Percentiles rank a stretch among this genome's conserved stretches.
Conservation (phyloP, 108 stramenopile species). For the Skeletonema marinoi region DNA sequence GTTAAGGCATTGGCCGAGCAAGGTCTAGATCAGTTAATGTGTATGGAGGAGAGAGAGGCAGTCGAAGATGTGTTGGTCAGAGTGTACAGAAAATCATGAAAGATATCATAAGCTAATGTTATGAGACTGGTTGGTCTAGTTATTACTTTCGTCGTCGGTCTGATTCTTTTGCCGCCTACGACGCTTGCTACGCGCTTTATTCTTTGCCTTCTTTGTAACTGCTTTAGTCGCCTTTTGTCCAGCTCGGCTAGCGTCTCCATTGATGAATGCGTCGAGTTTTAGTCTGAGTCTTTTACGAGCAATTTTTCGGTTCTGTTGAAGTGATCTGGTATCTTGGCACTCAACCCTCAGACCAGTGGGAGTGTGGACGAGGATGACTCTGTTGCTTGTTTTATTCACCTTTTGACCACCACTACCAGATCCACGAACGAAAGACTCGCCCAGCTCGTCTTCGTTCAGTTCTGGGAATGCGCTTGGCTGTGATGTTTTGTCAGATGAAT, state of each 20-base stretch:
- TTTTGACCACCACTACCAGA: slow-evolving; percentile 87
- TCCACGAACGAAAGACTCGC: slow-evolving; percentile 90
- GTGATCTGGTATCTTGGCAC: slow-evolving; percentile 88
- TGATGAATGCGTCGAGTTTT: slow-evolving; percentile 82
- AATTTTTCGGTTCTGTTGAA: slow-evolving; percentile 90
- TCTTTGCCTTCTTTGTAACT: slow-evolving; percentile 67
- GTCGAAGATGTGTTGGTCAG: slow-evolving; percentile 39
- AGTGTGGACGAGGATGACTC: slow-evolving; percentile 74
- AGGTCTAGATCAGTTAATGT: slow-evolving; percentile 22
- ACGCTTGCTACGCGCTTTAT: slow-evolving; percentile 66
- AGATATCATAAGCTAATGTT: slow-evolving; percentile 25
- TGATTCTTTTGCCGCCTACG: slow-evolving; percentile 52
- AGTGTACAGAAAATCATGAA: slow-evolving; percentile 30
- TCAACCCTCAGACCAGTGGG: slow-evolving; percentile 81
- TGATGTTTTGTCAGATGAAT: not conserved
- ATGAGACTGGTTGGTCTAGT: not conserved
- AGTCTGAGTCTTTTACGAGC: slow-evolving; percentile 76
- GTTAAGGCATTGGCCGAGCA: slow-evolving; percentile 11
- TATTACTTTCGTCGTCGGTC: not conserved
- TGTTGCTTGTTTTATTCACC: slow-evolving; percentile 88
- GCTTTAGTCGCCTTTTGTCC: slow-evolving; percentile 61
- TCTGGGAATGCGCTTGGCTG: slow-evolving; percentile 16
- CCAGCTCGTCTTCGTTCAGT: slow-evolving; percentile 45
- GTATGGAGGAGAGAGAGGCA: slow-evolving; percentile 35
- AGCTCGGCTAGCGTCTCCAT: slow-evolving; percentile 65